Conservation (phyloP, 2,329 filamentous ascomycete genomes). For the Sarocladiaceae sp. region DNA sequence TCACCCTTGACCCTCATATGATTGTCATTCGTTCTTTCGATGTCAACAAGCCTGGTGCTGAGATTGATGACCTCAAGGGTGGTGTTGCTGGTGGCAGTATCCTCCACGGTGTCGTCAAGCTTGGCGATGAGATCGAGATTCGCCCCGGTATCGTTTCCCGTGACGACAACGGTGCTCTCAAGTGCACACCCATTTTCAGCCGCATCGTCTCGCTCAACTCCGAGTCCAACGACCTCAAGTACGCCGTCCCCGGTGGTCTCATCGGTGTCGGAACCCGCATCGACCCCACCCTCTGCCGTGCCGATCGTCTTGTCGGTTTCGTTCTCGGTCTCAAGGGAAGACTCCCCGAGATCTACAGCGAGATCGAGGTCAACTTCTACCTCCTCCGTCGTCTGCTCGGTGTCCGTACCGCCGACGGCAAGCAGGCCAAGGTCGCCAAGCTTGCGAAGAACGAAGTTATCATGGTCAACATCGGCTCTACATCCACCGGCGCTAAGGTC, state of each 20-base stretch:
- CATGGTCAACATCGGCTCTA: slow-evolving; percentile 99
- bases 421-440: slow-evolving; percentile 99
- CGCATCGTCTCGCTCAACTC: slow-evolving; percentile 93
- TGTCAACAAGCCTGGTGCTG: slow-evolving; percentile 98
- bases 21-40: slow-evolving; percentile 99
- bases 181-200: slow-evolving; percentile 96
- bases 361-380: slow-evolving; percentile 99
- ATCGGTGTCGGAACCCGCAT: slow-evolving; percentile 98
- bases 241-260: slow-evolving; percentile 93
- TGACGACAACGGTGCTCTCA: slow-evolving; percentile 87
- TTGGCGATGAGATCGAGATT: slow-evolving; percentile 98
- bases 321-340: slow-evolving; percentile 92
- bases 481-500: slow-evolving; percentile 95
- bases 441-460: slow-evolving; percentile 97
- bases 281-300: slow-evolving; percentile 95
- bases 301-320: slow-evolving; percentile 97
- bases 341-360: slow-evolving; percentile 94
- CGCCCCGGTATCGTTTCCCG: slow-evolving; percentile 96
- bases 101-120: slow-evolving; percentile 91
- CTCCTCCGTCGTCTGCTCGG: slow-evolving; percentile 88
- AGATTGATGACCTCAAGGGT: slow-evolving; percentile 97
- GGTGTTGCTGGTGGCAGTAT: slow-evolving; percentile 98
- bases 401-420: slow-evolving; percentile 96
- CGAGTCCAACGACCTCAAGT: slow-evolving; percentile 97
- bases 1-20: slow-evolving; percentile 91